phyloP scores from a whole-genome alignment of 768 basidiomycete species.

The Daedalea quercina region DNA sequence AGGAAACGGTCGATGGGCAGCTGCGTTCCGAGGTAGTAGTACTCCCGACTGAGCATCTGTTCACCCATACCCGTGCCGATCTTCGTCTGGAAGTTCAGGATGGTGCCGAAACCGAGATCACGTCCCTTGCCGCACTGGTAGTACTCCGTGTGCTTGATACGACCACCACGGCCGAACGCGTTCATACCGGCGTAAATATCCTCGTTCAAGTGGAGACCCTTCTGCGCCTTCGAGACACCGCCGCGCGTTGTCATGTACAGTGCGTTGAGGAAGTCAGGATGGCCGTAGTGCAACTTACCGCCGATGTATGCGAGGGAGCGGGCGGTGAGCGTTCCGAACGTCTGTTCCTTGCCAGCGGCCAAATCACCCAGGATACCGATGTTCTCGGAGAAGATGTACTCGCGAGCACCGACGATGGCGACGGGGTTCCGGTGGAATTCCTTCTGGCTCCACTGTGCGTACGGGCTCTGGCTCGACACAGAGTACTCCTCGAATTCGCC shows the following conservation, averaged over 20 bases:
- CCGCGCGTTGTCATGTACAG: slow-evolving; percentile 98
- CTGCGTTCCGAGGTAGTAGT: slow-evolving; percentile 98
- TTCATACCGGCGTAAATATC: slow-evolving; percentile 99
- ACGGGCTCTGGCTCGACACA: slow-evolving; percentile 83
- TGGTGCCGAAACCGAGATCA: slow-evolving; percentile 98
- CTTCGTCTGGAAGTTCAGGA: slow-evolving; percentile 99
- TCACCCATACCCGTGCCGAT: slow-evolving; percentile 99
- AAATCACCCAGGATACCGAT: slow-evolving; percentile 98
- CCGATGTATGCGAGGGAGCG: slow-evolving; percentile 96
- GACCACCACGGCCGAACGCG: slow-evolving; percentile 91
- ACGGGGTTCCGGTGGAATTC: slow-evolving; percentile 87
- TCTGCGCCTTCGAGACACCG: slow-evolving; percentile 98
- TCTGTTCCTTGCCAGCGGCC: slow-evolving; percentile 98
- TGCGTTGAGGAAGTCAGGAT: slow-evolving; percentile 98
- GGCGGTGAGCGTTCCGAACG: slow-evolving; percentile 96
- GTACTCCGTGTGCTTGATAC: slow-evolving; percentile 99
- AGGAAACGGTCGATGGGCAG: slow-evolving; percentile 97
- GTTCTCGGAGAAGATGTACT: slow-evolving; percentile 99
- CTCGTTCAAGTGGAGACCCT: slow-evolving; percentile 98
- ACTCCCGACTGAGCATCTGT: slow-evolving; percentile 98
- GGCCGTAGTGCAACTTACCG: slow-evolving; percentile 97
- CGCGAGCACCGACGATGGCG: slow-evolving; percentile 96
- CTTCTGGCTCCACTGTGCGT: slow-evolving; percentile 82
- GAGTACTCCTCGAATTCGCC: slow-evolving; percentile 95
- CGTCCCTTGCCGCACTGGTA: slow-evolving; percentile 99